Evolutionary conservation across 108 stramenopile species (phyloP), one percentile per base, ranked within the genome.

Genomic region (Cafeteria roenbergensis): DNA sequence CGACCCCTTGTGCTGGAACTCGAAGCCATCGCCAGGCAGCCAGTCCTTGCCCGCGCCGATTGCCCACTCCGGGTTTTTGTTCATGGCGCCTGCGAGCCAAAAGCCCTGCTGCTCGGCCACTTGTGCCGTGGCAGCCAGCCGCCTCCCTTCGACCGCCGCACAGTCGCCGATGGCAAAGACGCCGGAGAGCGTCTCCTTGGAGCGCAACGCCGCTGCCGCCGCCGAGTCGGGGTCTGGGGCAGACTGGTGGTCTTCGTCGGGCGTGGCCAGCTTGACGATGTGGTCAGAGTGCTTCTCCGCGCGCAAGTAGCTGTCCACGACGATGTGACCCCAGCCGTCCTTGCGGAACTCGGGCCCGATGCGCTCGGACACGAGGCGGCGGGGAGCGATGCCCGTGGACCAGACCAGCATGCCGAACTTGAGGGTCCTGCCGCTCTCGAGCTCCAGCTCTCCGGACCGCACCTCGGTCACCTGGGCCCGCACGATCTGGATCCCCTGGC

Each of bases 91-190:
- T 17, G 82, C 79, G 9, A 95, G 71, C 60, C 89, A 92, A 14
- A 77, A 57, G 2, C 75, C 92, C 69, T 92, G 89, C 64, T 93
- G 90, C 55, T 82, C 75, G 0, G 92, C 92, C 0, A 90, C 91
- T 61, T 89, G 86, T 0, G 93, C 96, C 1, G 87, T 73, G 35
- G 86, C 89, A 0, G 93, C 91, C 26, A 94, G 76, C 1, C 88
- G 82, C 14, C 66, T 72, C 4, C 76, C 73, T 20, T 32, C 66
- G 52, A 63, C 64, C 17, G 34, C 61, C 27, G 90, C 89, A 53
- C 87, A 85, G 77, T 97, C 96, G 14, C 96, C 96, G 31, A 94
- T 56, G 12, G 93, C 96, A 71, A 79, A 95, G 51, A 97, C 86
- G 29, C 87, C 73, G 20, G 52, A 22, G 17, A 9, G 24, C n/a